A percentile compares a stretch with the other conserved stretches of the same genome.
Conservation (phyloP, 805 yeast genomes). For the Ogataea nitratoaversa region DNA sequence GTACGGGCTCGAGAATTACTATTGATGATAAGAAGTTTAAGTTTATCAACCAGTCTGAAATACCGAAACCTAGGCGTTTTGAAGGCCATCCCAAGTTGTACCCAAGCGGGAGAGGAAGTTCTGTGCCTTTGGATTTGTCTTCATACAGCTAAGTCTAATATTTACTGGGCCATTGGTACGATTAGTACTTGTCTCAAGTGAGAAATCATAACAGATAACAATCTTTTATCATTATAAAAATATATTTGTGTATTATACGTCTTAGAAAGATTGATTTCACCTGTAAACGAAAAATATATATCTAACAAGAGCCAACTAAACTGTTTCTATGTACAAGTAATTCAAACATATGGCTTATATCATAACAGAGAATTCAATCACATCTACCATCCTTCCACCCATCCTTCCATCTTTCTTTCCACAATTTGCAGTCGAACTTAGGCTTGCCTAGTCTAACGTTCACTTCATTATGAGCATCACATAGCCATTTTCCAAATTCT, state of each 20-base stretch:
- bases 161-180: no score
- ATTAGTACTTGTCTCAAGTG: no score
- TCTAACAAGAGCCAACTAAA: no score
- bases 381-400: conserved; percentile 78
- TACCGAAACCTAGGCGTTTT: conserved; percentile 87
- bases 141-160: conserved; percentile 19
- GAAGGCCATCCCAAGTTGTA: conserved; percentile 71
- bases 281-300: no score
- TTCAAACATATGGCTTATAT: no score
- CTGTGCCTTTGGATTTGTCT: conserved; percentile 75
- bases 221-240: no score
- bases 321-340: no score
- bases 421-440: conserved; percentile 76
- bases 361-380: conserved; percentile 25
- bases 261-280: no score
- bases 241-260: no score
- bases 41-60: conserved; percentile 59
- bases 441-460: conserved; percentile 83
- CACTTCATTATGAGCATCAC: conserved; percentile 94
- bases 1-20: conserved; percentile 27
- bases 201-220: no score
- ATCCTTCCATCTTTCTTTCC: conserved; percentile 94
- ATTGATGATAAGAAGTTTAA: conserved; percentile 75
- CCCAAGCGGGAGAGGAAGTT: conserved; percentile 93
- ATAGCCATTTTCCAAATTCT: conserved; percentile 83